Evolutionary conservation across 139 green algal genomes (phyloP).

Genomic region (Nannochloris sp.): DNA sequence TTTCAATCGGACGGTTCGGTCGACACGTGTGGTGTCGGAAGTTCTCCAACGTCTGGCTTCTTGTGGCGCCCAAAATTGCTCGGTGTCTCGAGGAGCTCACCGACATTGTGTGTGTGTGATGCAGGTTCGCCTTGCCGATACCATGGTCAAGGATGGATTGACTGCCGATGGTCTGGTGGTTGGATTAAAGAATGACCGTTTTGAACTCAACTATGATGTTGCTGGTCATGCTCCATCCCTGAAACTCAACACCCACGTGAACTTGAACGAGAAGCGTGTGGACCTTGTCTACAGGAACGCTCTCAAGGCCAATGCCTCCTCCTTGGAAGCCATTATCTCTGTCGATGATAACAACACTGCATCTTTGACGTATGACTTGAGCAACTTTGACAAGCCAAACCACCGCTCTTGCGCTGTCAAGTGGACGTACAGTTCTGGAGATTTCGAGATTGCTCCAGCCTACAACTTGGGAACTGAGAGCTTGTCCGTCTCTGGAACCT

Average conservation of each 20-base stretch:
- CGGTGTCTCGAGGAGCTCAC: background rate
- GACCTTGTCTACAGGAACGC: slow-evolving; percentile 4
- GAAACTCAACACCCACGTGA: slow-evolving; percentile 1
- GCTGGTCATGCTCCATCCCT: slow-evolving; percentile 7
- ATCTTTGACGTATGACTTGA: slow-evolving; percentile 18
- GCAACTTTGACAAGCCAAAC: slow-evolving; percentile 12
- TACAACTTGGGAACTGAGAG: slow-evolving; percentile 30
- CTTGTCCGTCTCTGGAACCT: slow-evolving; percentile 8
- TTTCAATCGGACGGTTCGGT: background rate
- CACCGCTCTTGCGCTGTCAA: slow-evolving; percentile 11
- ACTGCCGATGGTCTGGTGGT: slow-evolving; percentile 3
- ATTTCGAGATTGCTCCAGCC: slow-evolving; percentile 19
- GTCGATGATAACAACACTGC: slow-evolving; percentile 30
- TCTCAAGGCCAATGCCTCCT: slow-evolving; percentile 13
- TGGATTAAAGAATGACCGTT: slow-evolving; percentile 7
- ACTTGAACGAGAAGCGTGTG: slow-evolving; percentile 4
- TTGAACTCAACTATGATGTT: slow-evolving; percentile 12
- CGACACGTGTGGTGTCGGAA: background rate
- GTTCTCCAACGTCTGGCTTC: background rate
- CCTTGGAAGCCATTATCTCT: slow-evolving; percentile 11
- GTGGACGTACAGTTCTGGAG: slow-evolving; percentile 16
- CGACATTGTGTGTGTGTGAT: background rate
- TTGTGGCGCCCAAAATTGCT: slow-evolving; percentile 1
- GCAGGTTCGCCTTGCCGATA: slow-evolving; percentile 14
- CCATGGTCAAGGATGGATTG: slow-evolving; percentile 9